A percentile compares a stretch with the other conserved stretches of the same genome.
Evolutionary conservation across 2,329 filamentous ascomycete genomes (phyloP).

Genomic region (Colletotrichum spinosum): DNA sequence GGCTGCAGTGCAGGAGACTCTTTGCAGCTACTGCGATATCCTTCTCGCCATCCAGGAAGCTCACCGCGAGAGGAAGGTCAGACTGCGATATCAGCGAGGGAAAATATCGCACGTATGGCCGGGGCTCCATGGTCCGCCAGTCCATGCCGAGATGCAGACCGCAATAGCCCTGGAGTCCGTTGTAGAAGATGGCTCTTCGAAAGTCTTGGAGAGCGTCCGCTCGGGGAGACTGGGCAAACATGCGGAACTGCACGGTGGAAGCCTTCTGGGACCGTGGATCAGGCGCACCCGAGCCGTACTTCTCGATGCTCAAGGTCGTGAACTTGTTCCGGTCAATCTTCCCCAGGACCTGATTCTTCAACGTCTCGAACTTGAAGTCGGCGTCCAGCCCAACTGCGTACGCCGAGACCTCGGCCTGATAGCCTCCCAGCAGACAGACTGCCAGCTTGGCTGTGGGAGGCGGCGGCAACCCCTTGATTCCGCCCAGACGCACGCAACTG

Average conservation of each 20-base stretch:
- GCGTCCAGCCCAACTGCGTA: constrained; percentile 42
- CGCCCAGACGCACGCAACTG: constrained; percentile 50
- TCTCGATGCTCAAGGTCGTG: constrained; percentile 45
- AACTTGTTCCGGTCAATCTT: constrained; percentile 42
- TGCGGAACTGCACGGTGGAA: constrained; percentile 54
- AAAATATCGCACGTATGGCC: constrained; percentile 48
- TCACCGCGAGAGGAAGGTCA: constrained; percentile 37
- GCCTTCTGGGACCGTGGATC: constrained; percentile 47
- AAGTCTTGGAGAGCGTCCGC: constrained; percentile 41
- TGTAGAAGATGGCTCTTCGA: constrained; percentile 41
- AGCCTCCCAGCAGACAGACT: constrained; percentile 51
- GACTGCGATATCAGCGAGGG: constrained; percentile 40
- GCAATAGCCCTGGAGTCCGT: constrained; percentile 48
- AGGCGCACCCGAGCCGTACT: constrained; percentile 41
- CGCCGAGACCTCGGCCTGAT: constrained; percentile 48
- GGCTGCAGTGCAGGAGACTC: neutral
- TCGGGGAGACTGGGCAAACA: constrained; percentile 51
- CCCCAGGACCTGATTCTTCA: constrained; percentile 43
- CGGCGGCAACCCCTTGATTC: constrained; percentile 51
- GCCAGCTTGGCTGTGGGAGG: constrained; percentile 54
- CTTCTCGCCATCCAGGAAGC: constrained; percentile 39
- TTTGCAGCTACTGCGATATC: constrained; percentile 8
- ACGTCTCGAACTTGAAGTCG: constrained; percentile 44
- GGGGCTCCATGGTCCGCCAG: constrained; percentile 49
- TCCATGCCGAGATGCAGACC: constrained; percentile 50